phyloP scores from a whole-genome alignment of 495 filamentous ascomycete genomes.

The Podospora didyma region DNA sequence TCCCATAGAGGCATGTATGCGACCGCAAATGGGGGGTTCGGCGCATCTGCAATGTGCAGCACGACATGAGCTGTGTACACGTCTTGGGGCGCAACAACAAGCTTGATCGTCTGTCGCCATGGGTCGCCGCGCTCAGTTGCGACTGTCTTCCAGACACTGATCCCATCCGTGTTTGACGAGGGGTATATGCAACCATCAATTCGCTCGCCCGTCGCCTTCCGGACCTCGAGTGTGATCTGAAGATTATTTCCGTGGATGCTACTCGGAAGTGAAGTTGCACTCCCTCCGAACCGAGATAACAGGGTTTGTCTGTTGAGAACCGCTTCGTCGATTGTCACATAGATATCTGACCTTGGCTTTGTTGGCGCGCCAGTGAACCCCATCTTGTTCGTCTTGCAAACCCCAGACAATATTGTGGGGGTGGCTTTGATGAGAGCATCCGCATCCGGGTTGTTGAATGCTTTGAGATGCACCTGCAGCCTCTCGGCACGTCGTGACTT shows the following conservation, averaged over 20 bases:
- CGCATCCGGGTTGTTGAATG: constrained; percentile 71
- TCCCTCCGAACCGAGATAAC: constrained; percentile 73
- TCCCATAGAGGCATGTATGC: constrained; percentile 94
- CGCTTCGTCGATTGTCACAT: constrained; percentile 76
- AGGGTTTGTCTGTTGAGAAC: constrained; percentile 71
- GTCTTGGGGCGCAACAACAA: constrained; percentile 74
- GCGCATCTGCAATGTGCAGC: constrained; percentile 81
- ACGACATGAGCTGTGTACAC: constrained; percentile 83
- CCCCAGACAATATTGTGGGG: constrained; percentile 79
- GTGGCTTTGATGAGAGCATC: constrained; percentile 78
- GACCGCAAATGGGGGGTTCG: constrained; percentile 81
- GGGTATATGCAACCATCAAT: constrained; percentile 85
- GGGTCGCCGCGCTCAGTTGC: constrained; percentile 70
- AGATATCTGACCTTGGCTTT: constrained; percentile 87
- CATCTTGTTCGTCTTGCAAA: constrained; percentile 77
- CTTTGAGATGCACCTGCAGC: constrained; percentile 69
- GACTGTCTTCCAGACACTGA: constrained; percentile 84
- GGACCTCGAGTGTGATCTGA: constrained; percentile 85
- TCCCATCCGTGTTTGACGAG: constrained; percentile 67
- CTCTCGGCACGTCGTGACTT: constrained; percentile 66
- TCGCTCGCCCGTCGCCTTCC: constrained; percentile 68
- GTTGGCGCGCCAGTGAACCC: constrained; percentile 94
- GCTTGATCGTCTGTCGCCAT: constrained; percentile 84
- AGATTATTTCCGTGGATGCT: constrained; percentile 65
- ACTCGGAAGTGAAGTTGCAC: constrained; percentile 63